phyloP scores from a whole-genome alignment of 352 stramenopile genomes.

The Phytophthora fragariaefolia region DNA sequence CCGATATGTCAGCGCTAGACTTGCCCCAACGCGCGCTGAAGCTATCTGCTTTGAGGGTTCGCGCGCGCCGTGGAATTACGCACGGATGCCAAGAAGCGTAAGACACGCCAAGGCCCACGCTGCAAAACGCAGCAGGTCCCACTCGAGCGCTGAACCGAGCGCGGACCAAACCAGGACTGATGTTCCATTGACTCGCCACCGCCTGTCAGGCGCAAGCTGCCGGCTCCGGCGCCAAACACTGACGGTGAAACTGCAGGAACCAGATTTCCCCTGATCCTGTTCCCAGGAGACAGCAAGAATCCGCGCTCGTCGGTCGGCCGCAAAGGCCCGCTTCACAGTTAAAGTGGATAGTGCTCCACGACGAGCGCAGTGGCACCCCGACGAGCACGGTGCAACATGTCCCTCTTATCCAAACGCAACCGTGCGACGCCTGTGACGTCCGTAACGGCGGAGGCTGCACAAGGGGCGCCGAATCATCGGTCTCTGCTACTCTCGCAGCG shows the following conservation, averaged over 20 bases:
- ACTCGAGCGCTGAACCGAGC: constrained; percentile 12
- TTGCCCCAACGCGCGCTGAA: constrained; percentile 5
- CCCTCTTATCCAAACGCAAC: constrained; percentile 32
- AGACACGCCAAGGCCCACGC: neutral
- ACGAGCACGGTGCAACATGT: neutral
- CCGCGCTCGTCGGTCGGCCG: neutral
- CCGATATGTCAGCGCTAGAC: neutral
- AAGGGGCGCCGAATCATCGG: neutral
- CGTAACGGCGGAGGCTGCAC: neutral
- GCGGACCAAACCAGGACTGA: neutral
- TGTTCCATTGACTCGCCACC: neutral
- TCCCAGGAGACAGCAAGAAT: neutral
- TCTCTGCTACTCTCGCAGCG: neutral
- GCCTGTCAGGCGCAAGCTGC: constrained; percentile 3
- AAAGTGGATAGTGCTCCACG: constrained; percentile 7
- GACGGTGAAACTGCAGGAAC: constrained; percentile 13
- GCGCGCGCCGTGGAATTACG: constrained; percentile 3
- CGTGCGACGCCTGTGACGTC: constrained; percentile 20
- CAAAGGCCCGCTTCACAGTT: constrained; percentile 13
- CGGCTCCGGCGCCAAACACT: constrained; percentile 2
- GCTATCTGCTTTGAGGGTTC: constrained; percentile 8
- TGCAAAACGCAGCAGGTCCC: constrained; percentile 16
- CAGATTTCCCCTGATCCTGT: constrained; percentile 17
- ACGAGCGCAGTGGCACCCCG: constrained; percentile 8
- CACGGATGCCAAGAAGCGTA: neutral